Conservation (phyloP, 805 yeast species). For the Sugiyamaella marilandica region DNA sequence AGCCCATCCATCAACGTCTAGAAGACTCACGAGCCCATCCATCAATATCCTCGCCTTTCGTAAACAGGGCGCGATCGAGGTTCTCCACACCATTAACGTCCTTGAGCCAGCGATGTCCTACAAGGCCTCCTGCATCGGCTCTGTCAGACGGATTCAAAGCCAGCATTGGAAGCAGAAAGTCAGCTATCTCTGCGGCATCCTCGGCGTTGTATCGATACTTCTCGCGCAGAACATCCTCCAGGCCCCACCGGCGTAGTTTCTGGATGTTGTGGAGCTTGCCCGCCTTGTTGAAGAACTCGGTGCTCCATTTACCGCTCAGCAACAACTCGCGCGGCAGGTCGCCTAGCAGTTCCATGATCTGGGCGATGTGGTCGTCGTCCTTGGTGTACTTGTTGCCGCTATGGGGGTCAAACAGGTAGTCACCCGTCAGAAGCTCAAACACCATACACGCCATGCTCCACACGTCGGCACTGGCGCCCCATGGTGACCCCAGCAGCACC, state of each 20-base stretch:
- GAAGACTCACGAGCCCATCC: slow-evolving; percentile 79
- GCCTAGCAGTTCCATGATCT: slow-evolving; percentile 80
- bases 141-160: slow-evolving; percentile 69
- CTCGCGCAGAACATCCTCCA: slow-evolving; percentile 73
- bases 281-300: slow-evolving; percentile 56
- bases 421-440: slow-evolving; percentile 91
- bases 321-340: slow-evolving; percentile 56
- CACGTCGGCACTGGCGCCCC: slow-evolving; percentile 95
- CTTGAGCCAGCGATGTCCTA: slow-evolving; percentile 75
- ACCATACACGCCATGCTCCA: slow-evolving; percentile 95
- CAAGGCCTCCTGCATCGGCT: slow-evolving; percentile 95
- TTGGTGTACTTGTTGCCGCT: slow-evolving; percentile 56
- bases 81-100: slow-evolving; percentile 76
- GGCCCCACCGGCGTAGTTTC: slow-evolving; percentile 84
- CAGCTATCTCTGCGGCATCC: slow-evolving; percentile 70
- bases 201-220: slow-evolving; percentile 69
- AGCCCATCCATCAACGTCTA: slow-evolving; percentile 17
- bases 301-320: slow-evolving; percentile 55
- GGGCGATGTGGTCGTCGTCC: slow-evolving; percentile 96
- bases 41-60: slow-evolving; percentile 79
- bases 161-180: slow-evolving; percentile 81
- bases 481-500: slow-evolving; percentile 66
- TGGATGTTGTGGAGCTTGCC: slow-evolving; percentile 74
- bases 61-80: slow-evolving; percentile 72
- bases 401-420: slow-evolving; percentile 87